Conservation (phyloP, 148 eudicot species). For the Chenopodium berlandieri region DNA sequence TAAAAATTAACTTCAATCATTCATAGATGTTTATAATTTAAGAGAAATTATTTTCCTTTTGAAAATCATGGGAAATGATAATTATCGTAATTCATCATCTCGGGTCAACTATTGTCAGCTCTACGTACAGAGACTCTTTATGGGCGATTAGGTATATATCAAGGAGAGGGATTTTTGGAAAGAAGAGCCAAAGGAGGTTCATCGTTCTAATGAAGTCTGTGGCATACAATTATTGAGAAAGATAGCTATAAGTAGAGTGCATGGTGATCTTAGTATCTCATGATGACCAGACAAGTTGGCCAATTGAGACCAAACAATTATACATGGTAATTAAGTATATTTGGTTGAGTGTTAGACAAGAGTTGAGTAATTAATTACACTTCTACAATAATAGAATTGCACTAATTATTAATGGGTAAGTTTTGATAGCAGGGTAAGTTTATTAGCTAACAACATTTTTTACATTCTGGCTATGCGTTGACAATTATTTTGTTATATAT, state of each 20-base stretch:
- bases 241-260: constrained; percentile 10
- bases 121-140: too few relatives aligned
- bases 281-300: constrained; percentile 3
- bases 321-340: not conserved
- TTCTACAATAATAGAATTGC: not conserved
- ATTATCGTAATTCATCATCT: too few relatives aligned
- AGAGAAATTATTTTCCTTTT: too few relatives aligned
- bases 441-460: not conserved
- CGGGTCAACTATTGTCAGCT: too few relatives aligned
- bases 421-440: not conserved
- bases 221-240: not conserved
- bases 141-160: not conserved
- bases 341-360: constrained; percentile 18
- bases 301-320: constrained; percentile 14
- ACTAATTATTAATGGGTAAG: not conserved
- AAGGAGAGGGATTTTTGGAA: not conserved
- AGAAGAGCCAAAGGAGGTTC: not conserved
- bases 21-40: too few relatives aligned
- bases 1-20: too few relatives aligned
- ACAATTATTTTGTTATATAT: too few relatives aligned
- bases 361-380: constrained; percentile 7
- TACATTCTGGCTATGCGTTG: too few relatives aligned
- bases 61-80: too few relatives aligned
- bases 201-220: not conserved
- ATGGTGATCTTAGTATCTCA: not conserved